A percentile compares a stretch with the other conserved stretches of the same genome.
phyloP scores from a whole-genome alignment of 2,329 filamentous ascomycete species.

The Emericellopsis atlantica region DNA sequence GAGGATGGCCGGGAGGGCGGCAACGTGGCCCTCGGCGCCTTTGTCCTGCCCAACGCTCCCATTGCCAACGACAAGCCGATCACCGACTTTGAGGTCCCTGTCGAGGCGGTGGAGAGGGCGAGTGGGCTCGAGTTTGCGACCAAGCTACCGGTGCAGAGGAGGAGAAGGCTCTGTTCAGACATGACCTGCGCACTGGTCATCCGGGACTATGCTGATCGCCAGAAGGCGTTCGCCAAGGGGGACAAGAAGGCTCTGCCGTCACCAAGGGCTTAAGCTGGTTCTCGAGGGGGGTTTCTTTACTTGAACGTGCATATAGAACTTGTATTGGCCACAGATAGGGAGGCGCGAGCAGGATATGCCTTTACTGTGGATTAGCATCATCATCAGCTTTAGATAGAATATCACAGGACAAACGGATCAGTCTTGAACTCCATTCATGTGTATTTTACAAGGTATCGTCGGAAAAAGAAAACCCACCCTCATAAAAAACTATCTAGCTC shows the following conservation, averaged over 20 bases:
- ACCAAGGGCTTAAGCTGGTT: constrained; percentile 23
- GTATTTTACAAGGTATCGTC: neutral
- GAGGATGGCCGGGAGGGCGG: constrained; percentile 63
- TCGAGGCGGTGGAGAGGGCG: constrained; percentile 86
- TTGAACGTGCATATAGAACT: neutral
- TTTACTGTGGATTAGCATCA: constrained; percentile 6
- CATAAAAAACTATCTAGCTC: constrained; percentile 24
- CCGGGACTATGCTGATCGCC: constrained; percentile 58
- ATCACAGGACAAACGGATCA: neutral
- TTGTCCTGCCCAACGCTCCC: constrained; percentile 82
- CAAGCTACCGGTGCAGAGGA: constrained; percentile 60
- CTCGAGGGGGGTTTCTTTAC: neutral
- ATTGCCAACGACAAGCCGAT: constrained; percentile 84
- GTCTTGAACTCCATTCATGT: neutral
- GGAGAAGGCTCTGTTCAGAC: constrained; percentile 75
- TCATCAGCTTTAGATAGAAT: neutral
- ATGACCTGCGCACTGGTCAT: constrained; percentile 74
- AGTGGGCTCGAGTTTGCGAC: constrained; percentile 83
- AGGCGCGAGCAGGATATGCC: constrained; percentile 43
- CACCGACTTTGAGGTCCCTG: constrained; percentile 83
- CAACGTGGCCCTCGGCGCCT: constrained; percentile 81
- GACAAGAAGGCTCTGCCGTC: constrained; percentile 12
- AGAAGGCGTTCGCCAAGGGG: constrained; percentile 42
- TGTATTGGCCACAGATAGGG: neutral
- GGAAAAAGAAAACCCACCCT: too few relatives aligned